phyloP scores from a whole-genome alignment of 352 stramenopile genomes.

The Pythium chondricola region DNA sequence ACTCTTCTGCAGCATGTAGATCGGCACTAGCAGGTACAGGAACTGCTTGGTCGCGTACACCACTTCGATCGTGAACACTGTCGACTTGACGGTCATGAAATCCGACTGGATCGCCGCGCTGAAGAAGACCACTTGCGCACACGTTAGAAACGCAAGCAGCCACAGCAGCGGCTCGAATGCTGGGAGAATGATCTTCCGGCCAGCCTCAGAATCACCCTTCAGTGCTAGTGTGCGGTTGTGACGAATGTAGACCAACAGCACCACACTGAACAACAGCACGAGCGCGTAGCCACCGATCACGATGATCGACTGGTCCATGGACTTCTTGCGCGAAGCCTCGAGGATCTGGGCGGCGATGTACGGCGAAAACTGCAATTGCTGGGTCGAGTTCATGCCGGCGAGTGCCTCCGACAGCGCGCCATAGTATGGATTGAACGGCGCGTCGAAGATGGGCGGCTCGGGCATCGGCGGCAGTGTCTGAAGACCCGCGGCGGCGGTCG shows the following conservation, averaged over 20 bases:
- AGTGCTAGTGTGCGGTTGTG: conserved; percentile 47
- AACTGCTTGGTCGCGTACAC: conserved; percentile 54
- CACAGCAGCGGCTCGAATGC: conserved; percentile 66
- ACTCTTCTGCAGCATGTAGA: conserved; percentile 58
- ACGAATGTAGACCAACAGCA: conserved; percentile 49
- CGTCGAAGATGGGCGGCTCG: conserved; percentile 19
- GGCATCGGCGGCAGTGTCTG: conserved; percentile 14
- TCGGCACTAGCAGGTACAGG: conserved; percentile 35
- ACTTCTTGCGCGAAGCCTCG: conserved; percentile 7
- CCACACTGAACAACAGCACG: conserved; percentile 14
- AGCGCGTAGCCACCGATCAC: conserved; percentile 9
- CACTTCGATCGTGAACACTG: conserved; percentile 23
- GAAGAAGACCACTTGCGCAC: conserved; percentile 31
- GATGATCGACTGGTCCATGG: conserved; percentile 16
- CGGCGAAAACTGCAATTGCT: conserved; percentile 10
- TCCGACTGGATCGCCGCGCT: conserved; percentile 22
- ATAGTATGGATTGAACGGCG: conserved; percentile 20
- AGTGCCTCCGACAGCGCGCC: conserved; percentile 13
- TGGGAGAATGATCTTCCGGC: conserved; percentile 56
- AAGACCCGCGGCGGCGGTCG: not conserved
- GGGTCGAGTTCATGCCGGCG: conserved; percentile 13
- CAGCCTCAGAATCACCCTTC: conserved; percentile 33
- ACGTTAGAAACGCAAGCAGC: conserved; percentile 33
- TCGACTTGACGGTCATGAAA: conserved; percentile 17
- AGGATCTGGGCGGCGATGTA: conserved; percentile 16